These are phyloP conservation scores for Neurospora intermedia DNA, from an alignment of 495 filamentous ascomycete species.

Conservation along the genomic window DNA sequence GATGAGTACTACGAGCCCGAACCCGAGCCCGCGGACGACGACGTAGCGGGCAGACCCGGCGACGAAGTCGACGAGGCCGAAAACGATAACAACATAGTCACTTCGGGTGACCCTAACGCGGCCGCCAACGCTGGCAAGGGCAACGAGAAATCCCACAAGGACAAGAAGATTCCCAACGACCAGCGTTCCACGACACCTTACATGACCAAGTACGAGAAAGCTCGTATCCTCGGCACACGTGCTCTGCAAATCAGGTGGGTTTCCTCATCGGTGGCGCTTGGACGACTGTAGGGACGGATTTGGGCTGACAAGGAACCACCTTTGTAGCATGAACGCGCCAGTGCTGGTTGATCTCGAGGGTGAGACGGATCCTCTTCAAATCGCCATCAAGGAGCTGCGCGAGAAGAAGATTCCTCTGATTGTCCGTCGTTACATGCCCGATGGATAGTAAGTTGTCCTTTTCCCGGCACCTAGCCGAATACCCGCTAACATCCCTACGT, in stretches of 20 bases:
- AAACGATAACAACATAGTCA: conserved; percentile 48
- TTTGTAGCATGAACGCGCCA: conserved; percentile 84
- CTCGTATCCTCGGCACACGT: conserved; percentile 82
- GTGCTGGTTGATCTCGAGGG: conserved; percentile 95
- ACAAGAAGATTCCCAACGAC: conserved; percentile 84
- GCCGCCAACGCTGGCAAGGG: conserved; percentile 43
- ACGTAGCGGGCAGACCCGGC: conserved; percentile 39
- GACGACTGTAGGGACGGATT: background rate
- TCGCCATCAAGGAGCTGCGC: conserved; percentile 90
- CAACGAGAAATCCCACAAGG: conserved; percentile 50
- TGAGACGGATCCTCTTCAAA: conserved; percentile 94
- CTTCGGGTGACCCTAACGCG: conserved; percentile 59
- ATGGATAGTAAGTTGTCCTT: conserved; percentile 72
- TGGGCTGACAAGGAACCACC: conserved; percentile 1
- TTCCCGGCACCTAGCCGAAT: conserved; percentile 9
- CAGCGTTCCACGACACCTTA: conserved; percentile 89
- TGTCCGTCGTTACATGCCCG: conserved; percentile 86
- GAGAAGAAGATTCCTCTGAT: conserved; percentile 99
- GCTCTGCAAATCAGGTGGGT: conserved; percentile 87
- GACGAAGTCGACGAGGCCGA: conserved; percentile 37
- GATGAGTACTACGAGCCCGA: conserved; percentile 58
- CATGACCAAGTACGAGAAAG: conserved; percentile 98
- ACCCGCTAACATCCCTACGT: background rate
- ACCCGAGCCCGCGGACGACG: conserved; percentile 46
- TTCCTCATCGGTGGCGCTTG: background rate